Evolutionary conservation across 1,284 basidiomycete genomes (phyloP).

Genomic region (Erythrobasidium hasegawianum): DNA sequence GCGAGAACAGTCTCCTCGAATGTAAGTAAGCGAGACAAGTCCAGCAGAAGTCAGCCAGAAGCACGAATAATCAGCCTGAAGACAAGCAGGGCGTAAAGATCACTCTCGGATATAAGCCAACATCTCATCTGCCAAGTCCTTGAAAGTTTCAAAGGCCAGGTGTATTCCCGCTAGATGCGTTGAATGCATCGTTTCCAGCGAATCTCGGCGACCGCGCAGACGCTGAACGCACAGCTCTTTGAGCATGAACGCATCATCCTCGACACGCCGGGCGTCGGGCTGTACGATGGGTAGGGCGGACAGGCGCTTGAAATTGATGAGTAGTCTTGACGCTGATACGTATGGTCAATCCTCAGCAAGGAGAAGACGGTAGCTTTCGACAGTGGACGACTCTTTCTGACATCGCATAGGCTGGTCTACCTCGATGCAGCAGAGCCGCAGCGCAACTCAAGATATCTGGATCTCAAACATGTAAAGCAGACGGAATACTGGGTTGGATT

Average conservation of each 20-base stretch:
- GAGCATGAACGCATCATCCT: constrained; percentile 70
- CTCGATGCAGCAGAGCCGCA: constrained; percentile 59
- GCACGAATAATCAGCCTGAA: too few relatives aligned
- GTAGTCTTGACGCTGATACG: constrained; percentile 33
- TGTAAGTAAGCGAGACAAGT: too few relatives aligned
- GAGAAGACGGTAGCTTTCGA: constrained; percentile 74
- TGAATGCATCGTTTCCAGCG: constrained; percentile 38
- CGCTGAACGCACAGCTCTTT: constrained; percentile 49
- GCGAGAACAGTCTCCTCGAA: too few relatives aligned
- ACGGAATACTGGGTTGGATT: constrained; percentile 91
- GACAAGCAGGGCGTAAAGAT: too few relatives aligned
- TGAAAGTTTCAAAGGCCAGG: too few relatives aligned
- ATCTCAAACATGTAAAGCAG: constrained; percentile 63
- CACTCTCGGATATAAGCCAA: too few relatives aligned
- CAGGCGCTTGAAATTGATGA: constrained; percentile 15
- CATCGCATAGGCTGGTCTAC: constrained; percentile 81
- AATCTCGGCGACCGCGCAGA: constrained; percentile 37
- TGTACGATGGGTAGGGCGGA: constrained; percentile 75
- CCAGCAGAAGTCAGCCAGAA: too few relatives aligned
- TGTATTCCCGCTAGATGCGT: background rate
- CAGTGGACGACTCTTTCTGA: constrained; percentile 67
- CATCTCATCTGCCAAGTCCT: too few relatives aligned
- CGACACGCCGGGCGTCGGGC: constrained; percentile 72
- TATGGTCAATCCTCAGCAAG: too few relatives aligned
- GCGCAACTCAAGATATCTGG: constrained; percentile 52